These are phyloP conservation scores for Acephala macrosclerotiorum DNA, from an alignment of 2,329 filamentous ascomycete genomes.

Conservation along the genomic window DNA sequence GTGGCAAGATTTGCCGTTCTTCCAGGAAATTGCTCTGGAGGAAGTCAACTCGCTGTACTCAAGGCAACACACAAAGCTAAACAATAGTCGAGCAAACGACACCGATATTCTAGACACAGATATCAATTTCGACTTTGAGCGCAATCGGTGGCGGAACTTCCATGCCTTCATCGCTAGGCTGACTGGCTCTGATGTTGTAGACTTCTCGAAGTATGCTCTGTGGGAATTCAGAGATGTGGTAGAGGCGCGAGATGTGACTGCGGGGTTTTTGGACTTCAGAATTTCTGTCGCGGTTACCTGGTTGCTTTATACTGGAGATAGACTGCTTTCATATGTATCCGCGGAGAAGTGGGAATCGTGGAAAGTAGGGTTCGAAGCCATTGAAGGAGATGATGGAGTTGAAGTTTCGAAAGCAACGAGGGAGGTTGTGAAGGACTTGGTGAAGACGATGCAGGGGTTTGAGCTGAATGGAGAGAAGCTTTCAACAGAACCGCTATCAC, in stretches of 20 bases:
- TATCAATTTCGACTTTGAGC: background rate
- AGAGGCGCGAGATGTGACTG: background rate
- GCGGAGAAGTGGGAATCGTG: background rate
- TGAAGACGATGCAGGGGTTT: background rate
- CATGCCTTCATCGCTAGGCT: background rate
- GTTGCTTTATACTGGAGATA: background rate
- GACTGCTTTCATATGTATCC: background rate
- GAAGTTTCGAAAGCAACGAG: background rate
- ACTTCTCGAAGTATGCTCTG: background rate
- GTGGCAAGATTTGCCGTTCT: background rate
- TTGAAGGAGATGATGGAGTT: background rate
- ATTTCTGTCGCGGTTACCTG: background rate
- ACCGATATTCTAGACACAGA: background rate
- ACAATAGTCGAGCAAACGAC: background rate
- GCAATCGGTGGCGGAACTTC: background rate
- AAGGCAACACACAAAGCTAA: background rate
- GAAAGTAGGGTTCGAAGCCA: background rate
- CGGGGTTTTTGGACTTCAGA: background rate
- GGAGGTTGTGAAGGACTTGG: background rate
- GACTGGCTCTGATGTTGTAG: background rate
- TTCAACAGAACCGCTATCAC: background rate
- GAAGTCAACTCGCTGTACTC: too few relatives aligned
- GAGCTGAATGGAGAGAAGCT: too few relatives aligned
- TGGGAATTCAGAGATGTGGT: background rate
- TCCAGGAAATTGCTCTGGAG: background rate